phyloP scores from a whole-genome alignment of 139 green algal species.

The Closterium sp. region DNA sequence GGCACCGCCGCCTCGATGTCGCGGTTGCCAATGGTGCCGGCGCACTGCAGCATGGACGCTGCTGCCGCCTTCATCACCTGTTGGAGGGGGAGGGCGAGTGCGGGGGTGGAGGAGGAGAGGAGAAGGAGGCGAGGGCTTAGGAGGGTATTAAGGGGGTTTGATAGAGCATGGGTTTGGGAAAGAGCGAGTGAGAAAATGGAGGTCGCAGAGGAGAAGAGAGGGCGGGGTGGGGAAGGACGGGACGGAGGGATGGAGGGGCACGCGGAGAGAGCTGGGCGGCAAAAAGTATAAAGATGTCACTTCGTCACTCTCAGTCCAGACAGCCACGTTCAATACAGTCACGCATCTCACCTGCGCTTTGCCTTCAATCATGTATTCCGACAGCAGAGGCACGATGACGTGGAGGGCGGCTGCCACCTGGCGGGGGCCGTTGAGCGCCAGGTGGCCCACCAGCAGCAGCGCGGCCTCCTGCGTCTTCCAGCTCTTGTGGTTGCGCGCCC shows the following conservation, averaged over 20 bases:
- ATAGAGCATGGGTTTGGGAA: background rate
- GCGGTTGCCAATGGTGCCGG: slow-evolving; percentile 49
- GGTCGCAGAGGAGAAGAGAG: too few relatives aligned
- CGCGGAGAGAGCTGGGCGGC: too few relatives aligned
- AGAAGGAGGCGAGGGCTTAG: background rate
- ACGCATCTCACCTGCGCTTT: slow-evolving; percentile 41
- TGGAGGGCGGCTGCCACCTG: slow-evolving; percentile 24
- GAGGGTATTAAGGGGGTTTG: background rate
- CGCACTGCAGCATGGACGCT: slow-evolving; percentile 4
- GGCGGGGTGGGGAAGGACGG: too few relatives aligned
- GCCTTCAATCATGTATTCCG: slow-evolving; percentile 24
- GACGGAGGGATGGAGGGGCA: too few relatives aligned
- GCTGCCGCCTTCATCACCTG: slow-evolving; percentile 41
- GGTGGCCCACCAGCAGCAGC: slow-evolving; percentile 14
- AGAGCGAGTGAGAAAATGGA: too few relatives aligned
- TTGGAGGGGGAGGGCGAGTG: background rate
- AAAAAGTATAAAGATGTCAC: too few relatives aligned
- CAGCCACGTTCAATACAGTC: background rate
- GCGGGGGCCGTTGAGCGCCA: slow-evolving; percentile 17
- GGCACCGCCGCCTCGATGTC: slow-evolving; percentile 54
- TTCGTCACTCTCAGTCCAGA: slow-evolving; percentile 2
- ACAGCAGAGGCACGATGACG: slow-evolving; percentile 26
- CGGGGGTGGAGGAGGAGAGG: background rate
- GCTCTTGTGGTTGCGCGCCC: slow-evolving; percentile 15
- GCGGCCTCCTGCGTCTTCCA: slow-evolving; percentile 32